Percentiles rank a stretch among this genome's conserved stretches.
phyloP scores from a whole-genome alignment of 2,329 filamentous ascomycete genomes.

The Chaetomium olivaceum region DNA sequence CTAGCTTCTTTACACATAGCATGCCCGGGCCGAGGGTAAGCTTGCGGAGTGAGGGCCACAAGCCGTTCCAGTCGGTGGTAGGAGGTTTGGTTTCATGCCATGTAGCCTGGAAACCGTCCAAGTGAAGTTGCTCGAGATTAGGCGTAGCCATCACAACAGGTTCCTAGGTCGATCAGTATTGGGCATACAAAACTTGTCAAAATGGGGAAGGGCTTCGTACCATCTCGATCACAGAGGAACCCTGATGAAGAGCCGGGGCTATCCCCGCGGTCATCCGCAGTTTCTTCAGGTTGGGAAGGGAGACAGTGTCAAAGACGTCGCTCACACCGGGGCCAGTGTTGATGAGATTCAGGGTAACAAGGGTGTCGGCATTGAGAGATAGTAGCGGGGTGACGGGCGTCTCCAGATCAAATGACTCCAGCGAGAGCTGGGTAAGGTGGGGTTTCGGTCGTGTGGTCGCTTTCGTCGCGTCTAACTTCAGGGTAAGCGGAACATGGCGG shows the following conservation, averaged over 20 bases:
- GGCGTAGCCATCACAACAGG: slow-evolving; percentile 23
- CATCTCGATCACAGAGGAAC: background rate
- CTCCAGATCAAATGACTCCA: background rate
- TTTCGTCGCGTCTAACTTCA: background rate
- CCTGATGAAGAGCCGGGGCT: background rate
- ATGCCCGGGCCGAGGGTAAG: slow-evolving; percentile 20
- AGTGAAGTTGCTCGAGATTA: slow-evolving; percentile 23
- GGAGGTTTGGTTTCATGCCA: background rate
- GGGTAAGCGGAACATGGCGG: background rate
- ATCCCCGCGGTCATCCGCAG: background rate
- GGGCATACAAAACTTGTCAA: background rate
- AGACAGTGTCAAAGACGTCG: background rate
- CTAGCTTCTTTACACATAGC: background rate
- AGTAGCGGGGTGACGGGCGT: background rate
- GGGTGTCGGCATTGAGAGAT: background rate
- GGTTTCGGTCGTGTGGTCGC: background rate
- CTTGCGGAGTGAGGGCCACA: slow-evolving; percentile 21
- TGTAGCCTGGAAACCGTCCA: slow-evolving; percentile 14
- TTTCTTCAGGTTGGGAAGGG: slow-evolving; percentile 16
- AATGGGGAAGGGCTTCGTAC: background rate
- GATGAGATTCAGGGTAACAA: slow-evolving; percentile 17
- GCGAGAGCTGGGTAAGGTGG: slow-evolving; percentile 22
- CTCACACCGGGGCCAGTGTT: background rate
- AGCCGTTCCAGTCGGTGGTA: background rate
- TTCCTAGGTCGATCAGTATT: slow-evolving; percentile 9